Percentiles rank a stretch among this genome's conserved stretches.
Evolutionary conservation across 257 asterid species (phyloP).

Genomic region (Voacanga thouarsii): DNA sequence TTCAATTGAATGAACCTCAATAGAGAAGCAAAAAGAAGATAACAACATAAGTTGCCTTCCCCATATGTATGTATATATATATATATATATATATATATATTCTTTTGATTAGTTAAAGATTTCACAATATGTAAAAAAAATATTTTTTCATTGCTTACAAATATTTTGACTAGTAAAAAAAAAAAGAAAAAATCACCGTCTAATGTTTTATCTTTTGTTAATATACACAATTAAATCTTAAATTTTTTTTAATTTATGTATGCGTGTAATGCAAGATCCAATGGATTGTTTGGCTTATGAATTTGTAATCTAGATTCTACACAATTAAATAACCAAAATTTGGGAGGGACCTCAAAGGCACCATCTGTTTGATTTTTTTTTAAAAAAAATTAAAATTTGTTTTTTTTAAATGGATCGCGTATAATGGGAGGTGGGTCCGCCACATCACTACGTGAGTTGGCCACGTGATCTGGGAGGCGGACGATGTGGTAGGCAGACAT

Average conservation of each 20-base stretch:
- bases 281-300: background rate
- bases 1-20: too few relatives aligned
- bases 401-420: slow-evolving; percentile 7
- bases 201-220: background rate
- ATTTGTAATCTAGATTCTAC: background rate
- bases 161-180: background rate
- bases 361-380: background rate
- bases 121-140: too few relatives aligned
- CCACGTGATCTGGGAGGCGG: slow-evolving; percentile 91
- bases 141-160: too few relatives aligned
- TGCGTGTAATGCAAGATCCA: slow-evolving; percentile 1
- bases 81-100: too few relatives aligned
- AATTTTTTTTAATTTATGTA: background rate
- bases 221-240: background rate
- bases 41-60: too few relatives aligned
- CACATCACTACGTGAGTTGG: slow-evolving; percentile 59
- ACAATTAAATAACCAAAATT: background rate
- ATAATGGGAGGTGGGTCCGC: slow-evolving; percentile 33
- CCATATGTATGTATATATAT: too few relatives aligned
- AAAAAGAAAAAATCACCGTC: background rate
- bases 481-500: slow-evolving; percentile 49
- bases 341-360: slow-evolving; percentile 9
- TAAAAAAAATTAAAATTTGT: too few relatives aligned
- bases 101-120: too few relatives aligned
- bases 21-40: too few relatives aligned